Base-by-base conservation (phyloP, 805 yeast species). In the Starmerella lactis-condensi region DNA sequence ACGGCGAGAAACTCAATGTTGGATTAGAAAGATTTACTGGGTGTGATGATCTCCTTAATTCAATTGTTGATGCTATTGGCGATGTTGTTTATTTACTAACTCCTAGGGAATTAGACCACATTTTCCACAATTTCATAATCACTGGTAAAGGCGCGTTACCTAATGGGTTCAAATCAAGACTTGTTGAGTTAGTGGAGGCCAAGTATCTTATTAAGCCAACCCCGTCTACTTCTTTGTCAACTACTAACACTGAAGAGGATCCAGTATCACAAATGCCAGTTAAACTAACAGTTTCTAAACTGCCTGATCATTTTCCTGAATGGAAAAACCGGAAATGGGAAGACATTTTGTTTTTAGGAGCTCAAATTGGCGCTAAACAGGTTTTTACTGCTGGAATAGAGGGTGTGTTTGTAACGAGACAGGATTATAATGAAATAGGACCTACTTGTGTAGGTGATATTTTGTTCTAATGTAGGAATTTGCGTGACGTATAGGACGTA, bases 21-120 rank as follows among this genome's bases (percentile, higher is more conserved):
- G 96, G 96, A 2, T 76, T 72, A 37, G 93, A 82, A 56, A 63
- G 96, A 44, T 85, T 85, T 53, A 73, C 67, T 49, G 96, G 95
- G 1, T 59, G 75, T 22, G 69, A 65, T 28, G 60, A 55, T 15
- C 61, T 85, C 32, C 62, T 85, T 21, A 58, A 54, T 4, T 47
- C 49, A 15, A 61, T 85, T 14, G 63, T 75, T 4, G 56, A 54
- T 13, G 63, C 65, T 2, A 62, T 78, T 2, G 69, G 68, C 29
- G 53, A 56, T 18, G 58, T 69, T 0, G 53, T 79, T 31, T 45
- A 52, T n/a, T 60, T 60, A 33, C 61, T 85, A 12, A 85, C 77
- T 44, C 55, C 74, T 13, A 65, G 65, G 38, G 72, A 69, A 48
- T 67, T 83, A 42, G 89, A 75, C 51, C 82, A 73, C 30, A 68